Base-by-base conservation (phyloP, 1,284 basidiomycete species). In the Cutaneotrichosporon sp. region DNA sequence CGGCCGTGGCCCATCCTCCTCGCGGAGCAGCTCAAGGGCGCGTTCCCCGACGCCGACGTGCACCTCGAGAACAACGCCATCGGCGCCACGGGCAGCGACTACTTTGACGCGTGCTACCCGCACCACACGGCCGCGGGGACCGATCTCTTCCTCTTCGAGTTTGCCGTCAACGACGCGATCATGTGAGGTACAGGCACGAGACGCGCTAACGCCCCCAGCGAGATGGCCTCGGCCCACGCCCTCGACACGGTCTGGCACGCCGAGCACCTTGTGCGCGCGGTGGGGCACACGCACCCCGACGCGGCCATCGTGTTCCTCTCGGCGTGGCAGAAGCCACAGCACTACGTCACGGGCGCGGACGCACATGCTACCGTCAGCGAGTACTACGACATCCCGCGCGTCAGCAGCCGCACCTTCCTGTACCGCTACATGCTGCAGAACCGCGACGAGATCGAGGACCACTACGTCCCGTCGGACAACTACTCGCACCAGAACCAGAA, bases 331-430 rank as follows among this genome's bases (percentile, higher is more conserved):
- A n/a, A 42, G n/a, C 42, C 22, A 1, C n/a, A 47, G 14, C 13
- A 36, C n/a, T 61, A 53, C 42, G n/a, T 47, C 4, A 61, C 45
- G 18, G 55, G 49, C 7, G 60, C 55, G 1, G 49, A 61, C 50
- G 20, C n/a, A 1, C 60, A 61, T 34, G 38, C 56, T 13, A 33
- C 34, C 27, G 56, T 51, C 14, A 38, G 33, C 34, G 56, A 51
- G 49, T 52, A 45, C 38, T 50, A 61, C 38, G 60, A 61, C 51
- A 54, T 61, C 24, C 60, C 60, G 18, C 54, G 60, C 54, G 14
- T 61, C 13, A 53, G 55, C 8, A 31, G 25, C 10, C 60, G 60
- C 54, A 24, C 42, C 0, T 61, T 57, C 50, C 22, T 57, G 25
- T 61, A 61, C 43, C 54, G 42, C 9, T 61, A 61, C 55, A 34